Evolutionary conservation across 345 rosid genomes (phyloP).

Genomic region (Barbarea vulgaris): DNA sequence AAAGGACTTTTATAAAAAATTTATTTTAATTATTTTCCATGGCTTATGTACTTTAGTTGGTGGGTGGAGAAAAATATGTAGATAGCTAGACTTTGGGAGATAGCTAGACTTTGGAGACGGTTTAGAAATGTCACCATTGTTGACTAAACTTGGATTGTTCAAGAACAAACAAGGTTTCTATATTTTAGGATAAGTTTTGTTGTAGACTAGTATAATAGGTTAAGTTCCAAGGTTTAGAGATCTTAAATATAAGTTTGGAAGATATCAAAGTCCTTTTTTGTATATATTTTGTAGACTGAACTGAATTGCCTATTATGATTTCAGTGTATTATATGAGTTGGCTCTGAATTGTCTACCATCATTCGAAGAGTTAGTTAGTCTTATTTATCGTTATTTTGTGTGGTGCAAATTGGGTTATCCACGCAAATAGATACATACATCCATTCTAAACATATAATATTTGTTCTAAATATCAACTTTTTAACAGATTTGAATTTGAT

Average conservation of each 20-base stretch:
- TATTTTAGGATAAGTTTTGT: background rate
- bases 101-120: slow-evolving; percentile 1
- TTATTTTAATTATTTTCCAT: background rate
- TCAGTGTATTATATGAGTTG: slow-evolving; percentile 7
- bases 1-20: background rate
- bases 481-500: background rate
- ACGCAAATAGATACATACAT: background rate
- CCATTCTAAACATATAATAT: background rate
- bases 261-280: background rate
- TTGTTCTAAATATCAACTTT: background rate
- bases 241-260: slow-evolving; percentile 5
- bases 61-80: slow-evolving; percentile 25
- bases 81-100: slow-evolving; percentile 8
- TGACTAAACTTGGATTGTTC: slow-evolving; percentile 30
- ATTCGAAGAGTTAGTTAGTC: too few relatives aligned
- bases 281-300: background rate
- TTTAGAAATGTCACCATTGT: slow-evolving; percentile 19
- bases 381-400: background rate
- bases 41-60: slow-evolving; percentile 26
- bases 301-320: background rate
- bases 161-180: slow-evolving; percentile 3
- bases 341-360: slow-evolving; percentile 2
- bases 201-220: background rate
- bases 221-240: background rate
- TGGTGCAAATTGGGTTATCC: background rate